Percentiles rank a stretch among this genome's conserved stretches.
phyloP scores from a whole-genome alignment of 768 basidiomycete genomes.

The Suillus hirtellus region DNA sequence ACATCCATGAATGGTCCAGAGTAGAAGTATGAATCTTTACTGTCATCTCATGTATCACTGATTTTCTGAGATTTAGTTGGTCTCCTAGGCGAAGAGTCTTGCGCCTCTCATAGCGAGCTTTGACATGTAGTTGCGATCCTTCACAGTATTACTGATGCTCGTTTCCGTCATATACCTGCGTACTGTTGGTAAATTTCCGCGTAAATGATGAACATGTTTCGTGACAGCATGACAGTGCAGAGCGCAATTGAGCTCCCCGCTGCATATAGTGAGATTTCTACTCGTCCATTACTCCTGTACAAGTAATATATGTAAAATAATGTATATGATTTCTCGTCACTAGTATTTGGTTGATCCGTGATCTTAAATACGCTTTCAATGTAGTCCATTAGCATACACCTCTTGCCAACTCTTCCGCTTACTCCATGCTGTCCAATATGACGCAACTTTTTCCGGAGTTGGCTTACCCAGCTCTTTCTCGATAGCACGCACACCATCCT shows the following conservation, averaged over 20 bases:
- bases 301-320: not conserved
- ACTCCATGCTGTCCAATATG: constrained; percentile 48
- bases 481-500: constrained; percentile 38
- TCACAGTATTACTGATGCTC: not conserved
- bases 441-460: constrained; percentile 38
- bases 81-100: not conserved
- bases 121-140: not conserved
- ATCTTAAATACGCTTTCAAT: constrained; percentile 28
- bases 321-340: not conserved
- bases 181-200: not conserved
- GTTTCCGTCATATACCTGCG: not conserved
- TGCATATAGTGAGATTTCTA: not conserved
- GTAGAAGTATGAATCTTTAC: not conserved
- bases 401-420: constrained; percentile 47
- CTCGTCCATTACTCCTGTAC: not conserved
- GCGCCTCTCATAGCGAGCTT: not conserved
- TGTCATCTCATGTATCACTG: not conserved
- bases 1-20: not conserved
- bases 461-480: constrained; percentile 40
- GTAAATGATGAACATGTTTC: not conserved
- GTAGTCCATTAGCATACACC: constrained; percentile 44
- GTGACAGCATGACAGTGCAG: not conserved
- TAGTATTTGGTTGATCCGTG: not conserved
- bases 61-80: not conserved
- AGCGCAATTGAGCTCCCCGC: not conserved